Evolutionary conservation across 2,329 filamentous ascomycete genomes (phyloP).

Genomic region (Metarhizium anisopliae): DNA sequence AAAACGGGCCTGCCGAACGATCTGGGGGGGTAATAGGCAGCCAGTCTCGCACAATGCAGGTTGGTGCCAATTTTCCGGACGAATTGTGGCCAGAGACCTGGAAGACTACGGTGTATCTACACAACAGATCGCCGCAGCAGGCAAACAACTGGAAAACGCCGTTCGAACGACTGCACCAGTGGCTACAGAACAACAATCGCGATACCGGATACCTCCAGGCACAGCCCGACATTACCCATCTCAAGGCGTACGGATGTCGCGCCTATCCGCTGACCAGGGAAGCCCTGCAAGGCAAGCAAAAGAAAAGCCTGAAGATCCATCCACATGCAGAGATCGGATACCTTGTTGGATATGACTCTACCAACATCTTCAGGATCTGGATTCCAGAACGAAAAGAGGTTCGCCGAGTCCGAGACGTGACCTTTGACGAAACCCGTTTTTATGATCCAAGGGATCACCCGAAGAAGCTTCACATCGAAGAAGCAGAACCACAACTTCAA

Average conservation of each 20-base stretch:
- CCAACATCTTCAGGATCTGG: conserved; percentile 6
- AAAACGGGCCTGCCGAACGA: conserved; percentile 2
- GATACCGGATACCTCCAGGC: no score
- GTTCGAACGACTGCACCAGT: neutral
- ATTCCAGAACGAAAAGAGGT: neutral
- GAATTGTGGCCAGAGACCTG: conserved; percentile 1
- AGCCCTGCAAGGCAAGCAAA: conserved; percentile 1
- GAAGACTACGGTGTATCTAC: conserved; percentile 1
- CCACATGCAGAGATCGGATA: conserved; percentile 3
- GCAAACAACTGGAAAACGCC: conserved; percentile 1
- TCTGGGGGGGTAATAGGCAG: conserved; percentile 3
- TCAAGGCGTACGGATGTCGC: conserved; percentile 2
- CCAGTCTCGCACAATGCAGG: neutral
- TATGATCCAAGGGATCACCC: neutral
- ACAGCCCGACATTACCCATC: neutral
- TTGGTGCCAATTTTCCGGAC: conserved; percentile 1
- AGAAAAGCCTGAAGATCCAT: neutral
- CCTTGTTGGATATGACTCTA: conserved; percentile 5
- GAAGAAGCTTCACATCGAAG: neutral
- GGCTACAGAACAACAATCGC: neutral
- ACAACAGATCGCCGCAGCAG: conserved; percentile 6
- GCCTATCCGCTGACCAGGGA: conserved; percentile 3
- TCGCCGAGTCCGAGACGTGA: conserved; percentile 1
- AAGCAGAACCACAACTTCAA: neutral
- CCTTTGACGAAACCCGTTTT: conserved; percentile 3